These are phyloP conservation scores for Solanum raphanifolium DNA, from an alignment of 257 asterid species.

Conservation along the genomic window DNA sequence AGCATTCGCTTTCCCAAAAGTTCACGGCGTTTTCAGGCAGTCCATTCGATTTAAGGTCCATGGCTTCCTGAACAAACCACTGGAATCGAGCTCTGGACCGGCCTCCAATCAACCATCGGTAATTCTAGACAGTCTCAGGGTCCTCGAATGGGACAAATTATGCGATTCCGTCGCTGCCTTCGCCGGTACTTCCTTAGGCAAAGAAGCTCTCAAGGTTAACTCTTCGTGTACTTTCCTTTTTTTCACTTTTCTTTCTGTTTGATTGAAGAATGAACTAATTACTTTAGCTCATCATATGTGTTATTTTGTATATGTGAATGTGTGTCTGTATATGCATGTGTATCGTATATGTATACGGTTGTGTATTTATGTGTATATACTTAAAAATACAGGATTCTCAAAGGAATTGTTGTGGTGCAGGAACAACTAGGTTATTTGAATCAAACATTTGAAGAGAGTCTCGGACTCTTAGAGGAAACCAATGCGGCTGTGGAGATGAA, in stretches of 20 bases:
- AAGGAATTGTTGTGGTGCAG: slow-evolving; percentile 19
- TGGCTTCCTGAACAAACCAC: neutral
- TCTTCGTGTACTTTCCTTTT: neutral
- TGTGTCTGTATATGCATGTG: neutral
- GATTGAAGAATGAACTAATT: neutral
- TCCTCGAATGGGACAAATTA: slow-evolving; percentile 81
- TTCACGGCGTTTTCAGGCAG: neutral
- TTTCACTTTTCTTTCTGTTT: neutral
- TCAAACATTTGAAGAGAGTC: slow-evolving; percentile 46
- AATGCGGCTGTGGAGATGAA: slow-evolving; percentile 90
- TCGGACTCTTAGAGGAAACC: slow-evolving; percentile 65
- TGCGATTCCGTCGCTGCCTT: slow-evolving; percentile 81
- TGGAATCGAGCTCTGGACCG: neutral
- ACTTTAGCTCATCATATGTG: neutral
- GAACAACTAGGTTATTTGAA: slow-evolving; percentile 59
- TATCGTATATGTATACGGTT: neutral
- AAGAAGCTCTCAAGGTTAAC: slow-evolving; percentile 50
- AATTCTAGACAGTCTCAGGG: slow-evolving; percentile 69
- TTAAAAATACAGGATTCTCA: neutral
- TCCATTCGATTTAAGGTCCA: neutral
- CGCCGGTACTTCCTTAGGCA: slow-evolving; percentile 75
- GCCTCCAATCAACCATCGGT: slow-evolving; percentile 26
- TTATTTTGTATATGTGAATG: neutral
- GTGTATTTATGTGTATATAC: neutral
- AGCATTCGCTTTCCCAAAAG: neutral